Evolutionary conservation across 805 yeast genomes (phyloP), one percentile per base, ranked within the genome.

Genomic region (Wilhelminamyces savonicus): DNA sequence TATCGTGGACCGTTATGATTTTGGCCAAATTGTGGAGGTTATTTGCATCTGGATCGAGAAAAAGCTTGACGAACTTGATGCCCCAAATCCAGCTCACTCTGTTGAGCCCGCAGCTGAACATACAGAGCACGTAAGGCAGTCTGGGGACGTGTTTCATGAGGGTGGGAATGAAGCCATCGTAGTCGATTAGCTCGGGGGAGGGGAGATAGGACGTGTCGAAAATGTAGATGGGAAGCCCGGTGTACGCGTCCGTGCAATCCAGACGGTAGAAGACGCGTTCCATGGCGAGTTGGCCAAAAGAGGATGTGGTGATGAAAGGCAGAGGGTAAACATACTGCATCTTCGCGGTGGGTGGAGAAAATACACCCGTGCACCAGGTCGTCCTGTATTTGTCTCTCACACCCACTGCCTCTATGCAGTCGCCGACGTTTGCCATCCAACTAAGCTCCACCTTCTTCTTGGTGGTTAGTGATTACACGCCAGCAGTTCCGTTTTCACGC

Each of bases 181-280:
- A 54, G 43, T 58, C 46, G 35, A 54, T 44, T 31, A 40, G 56
- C 3, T 70, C 68, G 2, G 79, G 67, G 9, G 74, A 59, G 0
- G 95, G 95, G 8, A 88, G 62, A 40, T 75, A 82, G 10, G 88
- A 77, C 3, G 95, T 76, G 52, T 90, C 96, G 37, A 90, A 76
- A 4, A 87, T 78, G 46, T 77, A 87, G 8, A 90, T 55, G 0
- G 95, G 95, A 15, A 76, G 67, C 21, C 40, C 41, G 1, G 85
- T 69, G 29, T 64, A 62, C 0, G 90, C 86, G 48, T 87, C 96
- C 21, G 56, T 49, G 1, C 81, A 66, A 28, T 66, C 69, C 2
- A 92, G 61, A 39, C 68, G 65, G 62, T 70, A 79, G 47, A 82
- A 76, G 28, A 69, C 56, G 17, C 72, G 15, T 20, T 61, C 66